Evolutionary conservation across 495 filamentous ascomycete species (phyloP), one percentile per base, ranked within the genome.

Genomic region (Hypoxylon trugodes): DNA sequence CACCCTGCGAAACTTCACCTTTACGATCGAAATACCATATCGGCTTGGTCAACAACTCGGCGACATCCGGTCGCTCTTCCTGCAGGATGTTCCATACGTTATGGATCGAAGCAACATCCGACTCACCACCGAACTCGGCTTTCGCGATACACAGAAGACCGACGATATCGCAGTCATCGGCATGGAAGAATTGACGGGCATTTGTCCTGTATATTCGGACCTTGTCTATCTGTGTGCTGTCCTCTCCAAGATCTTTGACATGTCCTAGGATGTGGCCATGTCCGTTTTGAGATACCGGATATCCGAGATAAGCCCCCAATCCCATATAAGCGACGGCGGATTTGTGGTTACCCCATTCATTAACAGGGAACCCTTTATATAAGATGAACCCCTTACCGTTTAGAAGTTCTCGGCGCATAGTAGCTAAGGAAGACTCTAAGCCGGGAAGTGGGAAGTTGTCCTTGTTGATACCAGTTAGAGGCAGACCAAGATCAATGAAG

Each of bases 11-110:
- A 1, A 83, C 86, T 77, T 96, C 93, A 37, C 93, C 93, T 76
- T 97, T 97, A 59, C 92, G 90, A 73, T 97, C 93, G 70, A 97
- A 95, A 77, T 95, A 96, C 92, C 93, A 97, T 66, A 89, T 86
- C 0, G 92, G 91, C 56, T 86, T 75, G 2, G 88, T 87, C 45
- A 97, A 79, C 26, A 85, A 85, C 74, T 88, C 83, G 0, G 90
- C 84, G 6, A 96, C 88, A 63, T 95, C 92, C 0, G 92, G 93
- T 3, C 89, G 85, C 71, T 93, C 87, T 6, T 61, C 68, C 71
- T 90, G 87, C 5, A 97, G 81, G 12, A 80, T 81, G 73, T 96
- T 96, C 83, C 88, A 97, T 56, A 97, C 88, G 53, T 89, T 76
- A 73, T 97, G 92, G 4, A 86, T 83, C 42, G 87, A 90, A 53